Percentiles rank a stretch among this genome's conserved stretches.
These are phyloP conservation scores for Penicillium lagena DNA, from an alignment of 495 filamentous ascomycete genomes.

Conservation along the genomic window DNA sequence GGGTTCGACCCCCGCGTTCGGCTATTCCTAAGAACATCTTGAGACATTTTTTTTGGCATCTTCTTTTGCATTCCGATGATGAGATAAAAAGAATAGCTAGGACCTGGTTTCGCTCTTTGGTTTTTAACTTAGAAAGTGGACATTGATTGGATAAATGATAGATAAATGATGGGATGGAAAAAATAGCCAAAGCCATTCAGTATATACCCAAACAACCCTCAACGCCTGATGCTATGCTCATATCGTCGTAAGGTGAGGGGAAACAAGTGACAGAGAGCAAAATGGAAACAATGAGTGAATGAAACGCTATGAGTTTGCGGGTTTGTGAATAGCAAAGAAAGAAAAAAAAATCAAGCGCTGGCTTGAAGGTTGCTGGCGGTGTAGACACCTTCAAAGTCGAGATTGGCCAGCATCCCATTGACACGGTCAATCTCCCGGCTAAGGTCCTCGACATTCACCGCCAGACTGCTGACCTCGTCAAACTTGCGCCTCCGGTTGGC, in stretches of 20 bases:
- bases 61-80: background rate
- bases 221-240: constrained; percentile 27
- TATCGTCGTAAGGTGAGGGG: constrained; percentile 9
- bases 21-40: constrained; percentile 26
- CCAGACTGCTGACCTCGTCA: constrained; percentile 79
- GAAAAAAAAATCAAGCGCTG: constrained; percentile 6
- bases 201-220: constrained; percentile 4
- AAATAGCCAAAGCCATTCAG: background rate
- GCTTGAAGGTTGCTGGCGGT: constrained; percentile 19
- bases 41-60: constrained; percentile 13
- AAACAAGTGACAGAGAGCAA: background rate
- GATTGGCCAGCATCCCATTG: constrained; percentile 39
- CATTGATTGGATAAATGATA: background rate
- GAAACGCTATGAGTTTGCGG: constrained; percentile 7
- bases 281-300: background rate
- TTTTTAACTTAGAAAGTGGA: background rate
- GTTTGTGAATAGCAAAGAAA: background rate
- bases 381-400: constrained; percentile 49
- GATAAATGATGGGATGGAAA: too few species aligned
- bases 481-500: constrained; percentile 78
- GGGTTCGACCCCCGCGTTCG: constrained; percentile 54
- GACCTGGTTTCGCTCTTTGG: too few species aligned
- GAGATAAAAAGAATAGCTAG: too few species aligned
- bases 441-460: constrained; percentile 77
- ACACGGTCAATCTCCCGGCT: constrained; percentile 73